A percentile compares a stretch with the other conserved stretches of the same genome.
phyloP scores from a whole-genome alignment of 2,329 filamentous ascomycete genomes.

The Onygenales sp. region DNA sequence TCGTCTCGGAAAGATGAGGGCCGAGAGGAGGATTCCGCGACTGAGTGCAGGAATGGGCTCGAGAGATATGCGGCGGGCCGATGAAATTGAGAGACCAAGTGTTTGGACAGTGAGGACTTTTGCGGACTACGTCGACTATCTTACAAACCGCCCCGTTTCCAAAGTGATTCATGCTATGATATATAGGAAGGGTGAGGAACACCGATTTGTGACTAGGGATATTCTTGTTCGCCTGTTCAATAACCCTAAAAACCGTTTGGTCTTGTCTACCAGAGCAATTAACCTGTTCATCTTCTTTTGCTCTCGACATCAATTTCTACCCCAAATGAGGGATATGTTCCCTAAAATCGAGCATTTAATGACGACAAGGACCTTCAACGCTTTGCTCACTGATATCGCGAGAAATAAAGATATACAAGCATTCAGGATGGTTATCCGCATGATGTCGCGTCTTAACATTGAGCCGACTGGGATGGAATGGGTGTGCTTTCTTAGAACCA shows the following conservation, averaged over 20 bases:
- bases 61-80: not conserved
- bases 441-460: conserved; percentile 30
- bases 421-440: conserved; percentile 28
- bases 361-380: conserved; percentile 35
- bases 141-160: conserved; percentile 21
- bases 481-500: conserved; percentile 20
- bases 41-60: not conserved
- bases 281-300: conserved; percentile 29
- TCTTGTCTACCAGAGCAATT: conserved; percentile 32
- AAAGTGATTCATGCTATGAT: conserved; percentile 12
- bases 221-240: conserved; percentile 25
- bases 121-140: conserved; percentile 27
- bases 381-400: conserved; percentile 31
- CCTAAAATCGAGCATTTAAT: conserved; percentile 25
- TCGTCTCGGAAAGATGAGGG: no score
- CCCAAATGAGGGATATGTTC: conserved; percentile 25
- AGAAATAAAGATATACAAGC: conserved; percentile 26
- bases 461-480: conserved; percentile 34
- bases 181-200: conserved; percentile 8
- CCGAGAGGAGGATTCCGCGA: no score
- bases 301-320: conserved; percentile 25
- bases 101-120: conserved; percentile 26
- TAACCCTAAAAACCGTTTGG: conserved; percentile 18
- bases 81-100: conserved; percentile 10
- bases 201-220: conserved; percentile 11